Conservation (phyloP, 169 alveolate species). For the Neospora caninum region DNA sequence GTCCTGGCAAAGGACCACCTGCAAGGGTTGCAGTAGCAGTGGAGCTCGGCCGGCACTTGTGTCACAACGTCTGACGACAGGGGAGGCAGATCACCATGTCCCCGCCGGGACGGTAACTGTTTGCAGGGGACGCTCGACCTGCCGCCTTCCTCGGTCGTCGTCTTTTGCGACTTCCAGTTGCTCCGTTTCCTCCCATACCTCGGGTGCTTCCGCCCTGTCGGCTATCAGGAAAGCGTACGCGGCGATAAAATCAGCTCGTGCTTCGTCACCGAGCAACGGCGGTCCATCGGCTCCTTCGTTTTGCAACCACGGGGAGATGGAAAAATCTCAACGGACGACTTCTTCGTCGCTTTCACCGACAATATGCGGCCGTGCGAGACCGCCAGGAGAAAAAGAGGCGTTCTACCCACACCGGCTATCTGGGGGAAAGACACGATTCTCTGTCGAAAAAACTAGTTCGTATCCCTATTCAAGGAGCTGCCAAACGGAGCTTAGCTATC, state of each 20-base stretch:
- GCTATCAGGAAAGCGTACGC: neutral
- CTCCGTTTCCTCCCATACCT: neutral
- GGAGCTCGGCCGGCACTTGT: neutral
- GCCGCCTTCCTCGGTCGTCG: neutral
- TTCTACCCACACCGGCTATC: neutral
- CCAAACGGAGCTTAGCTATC: neutral
- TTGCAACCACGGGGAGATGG: too few relatives aligned
- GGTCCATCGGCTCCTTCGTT: too few relatives aligned
- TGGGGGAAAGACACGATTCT: neutral
- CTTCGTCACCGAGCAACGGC: too few relatives aligned
- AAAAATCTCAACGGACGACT: neutral
- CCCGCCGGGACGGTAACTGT: neutral
- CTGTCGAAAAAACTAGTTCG: neutral
- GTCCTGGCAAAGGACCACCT: too few relatives aligned
- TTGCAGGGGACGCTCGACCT: neutral
- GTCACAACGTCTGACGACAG: neutral
- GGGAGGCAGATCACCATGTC: neutral
- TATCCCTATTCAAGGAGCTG: neutral
- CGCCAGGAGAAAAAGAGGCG: neutral
- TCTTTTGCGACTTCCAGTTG: neutral
- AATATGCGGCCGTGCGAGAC: neutral
- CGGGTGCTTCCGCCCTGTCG: neutral
- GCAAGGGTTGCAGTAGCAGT: neutral
- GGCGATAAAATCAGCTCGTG: neutral
- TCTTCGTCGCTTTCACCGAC: neutral